Conservation (phyloP, 306 rosid species). For the Pterocarpus macrocarpus region DNA sequence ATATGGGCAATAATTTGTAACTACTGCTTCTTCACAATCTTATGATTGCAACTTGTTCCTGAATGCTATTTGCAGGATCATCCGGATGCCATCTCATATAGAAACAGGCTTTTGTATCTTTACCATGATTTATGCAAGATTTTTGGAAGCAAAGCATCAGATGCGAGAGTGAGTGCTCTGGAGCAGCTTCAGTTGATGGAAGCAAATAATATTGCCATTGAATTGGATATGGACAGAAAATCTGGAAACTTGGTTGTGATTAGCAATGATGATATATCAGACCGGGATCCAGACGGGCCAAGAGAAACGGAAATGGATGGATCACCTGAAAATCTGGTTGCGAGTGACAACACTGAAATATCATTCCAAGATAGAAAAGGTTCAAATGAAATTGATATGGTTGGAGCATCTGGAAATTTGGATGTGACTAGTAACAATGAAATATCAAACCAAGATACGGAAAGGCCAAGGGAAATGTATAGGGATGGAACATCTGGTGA, state of each 20-base stretch:
- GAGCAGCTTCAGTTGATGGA: slow-evolving; percentile 43
- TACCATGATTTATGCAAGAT: slow-evolving; percentile 66
- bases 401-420: slow-evolving; percentile 44
- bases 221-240: slow-evolving; percentile 41
- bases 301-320: slow-evolving; percentile 37
- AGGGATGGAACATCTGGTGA: too few species aligned
- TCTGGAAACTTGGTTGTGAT: too few species aligned
- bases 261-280: too few species aligned
- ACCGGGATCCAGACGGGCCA: too few species aligned
- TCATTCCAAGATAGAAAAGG: slow-evolving; percentile 46
- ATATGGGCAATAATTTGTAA: slow-evolving; percentile 1
- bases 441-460: too few species aligned
- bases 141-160: slow-evolving; percentile 51
- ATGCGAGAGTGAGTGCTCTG: slow-evolving; percentile 45
- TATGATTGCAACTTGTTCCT: slow-evolving; percentile 11
- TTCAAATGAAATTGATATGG: slow-evolving; percentile 44
- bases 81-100: slow-evolving; percentile 65
- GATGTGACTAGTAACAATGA: too few species aligned
- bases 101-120: slow-evolving; percentile 52
- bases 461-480: too few species aligned
- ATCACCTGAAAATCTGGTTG: slow-evolving; percentile 44
- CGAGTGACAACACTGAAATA: slow-evolving; percentile 42
- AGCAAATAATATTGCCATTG: slow-evolving; percentile 37
- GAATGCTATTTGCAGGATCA: slow-evolving; percentile 66
- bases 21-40: slow-evolving; percentile 2